Evolutionary conservation across 305 asterid species (phyloP), one percentile per base, ranked within the genome.

Genomic region (Fraxinus latifolia): DNA sequence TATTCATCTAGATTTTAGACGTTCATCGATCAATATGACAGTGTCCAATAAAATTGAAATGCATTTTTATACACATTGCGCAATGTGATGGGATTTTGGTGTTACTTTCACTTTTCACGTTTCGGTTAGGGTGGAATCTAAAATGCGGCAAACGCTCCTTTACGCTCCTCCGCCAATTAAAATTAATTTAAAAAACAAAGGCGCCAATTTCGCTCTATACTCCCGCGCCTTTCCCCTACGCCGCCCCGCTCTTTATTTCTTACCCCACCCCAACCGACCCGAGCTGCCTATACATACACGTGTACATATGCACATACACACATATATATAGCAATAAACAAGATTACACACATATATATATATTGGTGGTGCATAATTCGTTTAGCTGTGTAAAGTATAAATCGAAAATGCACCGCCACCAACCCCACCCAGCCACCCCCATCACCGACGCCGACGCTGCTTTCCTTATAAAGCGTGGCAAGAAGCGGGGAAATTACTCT

Each of bases 351-450:
- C 31, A 25, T 29, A 29, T 29, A 32, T 34, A 36, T 36, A 36
- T 36, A 6, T 50, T 55, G 9, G 65, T 55, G 65, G 65, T 17
- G 21, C 9, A 17, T n/a, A n/a, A 58, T 58, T 58, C 11, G 68
- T 19, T 58, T 58, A 19, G 23, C 14, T 6, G 25, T n/a, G 68
- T 58, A 19, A 58, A 58, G 5, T 29, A 9, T 37, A 32, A 75
- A 44, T 15, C 37, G 3, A 76, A 76, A 76, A 95, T 93, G 98
- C 89, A 86, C 81, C 87, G 89, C 84, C 92, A 90, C 86, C 92
- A 42, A 25, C 95, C 93, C 79, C 97, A 94, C 81, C 98, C 99
- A 44, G 90, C 91, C 79, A 90, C 98, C 34, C 95, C 97, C 62
- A 53, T 88, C 78, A 82, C 97, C 80, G 97, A 89, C 76, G 90